Evolutionary conservation across 2,329 filamentous ascomycete species (phyloP), one percentile per base, ranked within the genome.

Genomic region (Trichoderma sp.): DNA sequence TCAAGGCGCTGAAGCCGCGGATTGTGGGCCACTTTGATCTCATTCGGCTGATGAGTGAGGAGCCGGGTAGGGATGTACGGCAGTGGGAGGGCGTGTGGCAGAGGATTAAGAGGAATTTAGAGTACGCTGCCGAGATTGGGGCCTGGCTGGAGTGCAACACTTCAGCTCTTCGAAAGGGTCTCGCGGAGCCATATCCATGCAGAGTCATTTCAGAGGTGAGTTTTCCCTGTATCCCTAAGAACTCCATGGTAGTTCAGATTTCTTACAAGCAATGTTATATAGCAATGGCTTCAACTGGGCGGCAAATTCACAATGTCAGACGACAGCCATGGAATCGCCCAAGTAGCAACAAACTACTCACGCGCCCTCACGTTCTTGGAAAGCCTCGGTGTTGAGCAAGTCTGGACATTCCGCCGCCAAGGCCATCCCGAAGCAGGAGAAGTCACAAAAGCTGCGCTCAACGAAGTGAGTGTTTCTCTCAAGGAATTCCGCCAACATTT

Each of bases 21-120:
- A 85, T 99, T 14, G 90, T 99, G 4, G 96, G 94, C 0, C 96
- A 99, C 81, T 97, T 99, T 77, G 96, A 99, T 80, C 87, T 99
- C 24, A 91, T 98, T 66, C 85, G 95, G 14, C 81, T 99, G 71
- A 85, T 96, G 77, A 94, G 91, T 74, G 86, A 88, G 68, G 84
- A 91, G 24, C 90, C 91, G 0, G 86, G 86, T 59, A 79, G 86
- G 49, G 88, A 89, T 71, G 83, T 93, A 69, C 81, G 82, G 49
- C 76, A 77, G 58, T 89, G 88, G 84, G 75, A 79, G 10, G 79
- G 82, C 3, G 91, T 97, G 0, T 98, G 95, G 95, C 80, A 84
- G 61, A 88, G 83, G 75, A 86, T 96, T 37, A 73, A 86, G 74
- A 85, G 94, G 68, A 98, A 98, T 78, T 81, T 99, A 74, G 81